Percentiles rank a stretch among this genome's conserved stretches.
phyloP scores from a whole-genome alignment of 352 stramenopile genomes.

The Phytophthora rubi region DNA sequence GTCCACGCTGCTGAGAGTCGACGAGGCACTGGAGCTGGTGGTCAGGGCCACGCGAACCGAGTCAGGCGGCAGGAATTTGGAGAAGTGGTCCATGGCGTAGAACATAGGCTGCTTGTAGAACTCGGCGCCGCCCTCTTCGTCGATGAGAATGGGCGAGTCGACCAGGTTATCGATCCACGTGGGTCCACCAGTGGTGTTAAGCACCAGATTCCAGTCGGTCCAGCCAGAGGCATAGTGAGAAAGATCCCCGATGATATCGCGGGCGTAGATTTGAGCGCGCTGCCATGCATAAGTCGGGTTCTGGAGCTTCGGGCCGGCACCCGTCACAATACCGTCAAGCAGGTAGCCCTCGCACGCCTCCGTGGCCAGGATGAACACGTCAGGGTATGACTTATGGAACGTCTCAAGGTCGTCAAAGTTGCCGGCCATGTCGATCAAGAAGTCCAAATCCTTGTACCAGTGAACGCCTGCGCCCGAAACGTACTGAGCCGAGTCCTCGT shows the following conservation, averaged over 20 bases:
- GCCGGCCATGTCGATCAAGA: conserved; percentile 45
- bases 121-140: conserved; percentile 56
- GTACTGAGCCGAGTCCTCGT: conserved; percentile 68
- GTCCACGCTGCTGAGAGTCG: conserved; percentile 46
- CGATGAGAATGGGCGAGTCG: conserved; percentile 76
- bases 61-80: conserved; percentile 66
- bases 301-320: conserved; percentile 52
- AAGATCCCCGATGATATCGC: conserved; percentile 90
- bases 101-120: conserved; percentile 90
- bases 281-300: conserved; percentile 60
- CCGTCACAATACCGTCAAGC: conserved; percentile 51
- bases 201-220: conserved; percentile 90
- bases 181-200: conserved; percentile 77
- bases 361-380: conserved; percentile 84
- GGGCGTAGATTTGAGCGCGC: conserved; percentile 77
- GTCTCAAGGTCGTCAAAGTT: conserved; percentile 58
- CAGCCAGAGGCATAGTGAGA: conserved; percentile 79
- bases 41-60: conserved; percentile 53
- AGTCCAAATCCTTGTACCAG: conserved; percentile 84
- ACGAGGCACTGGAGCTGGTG: conserved; percentile 37
- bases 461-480: conserved; percentile 87
- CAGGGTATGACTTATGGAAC: conserved; percentile 63
- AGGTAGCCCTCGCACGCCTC: conserved; percentile 84
- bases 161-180: conserved; percentile 75
- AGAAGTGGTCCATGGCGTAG: conserved; percentile 79